Evolutionary conservation across 169 alveolate species (phyloP).

Genomic region (Plasmodium knowlesi): DNA sequence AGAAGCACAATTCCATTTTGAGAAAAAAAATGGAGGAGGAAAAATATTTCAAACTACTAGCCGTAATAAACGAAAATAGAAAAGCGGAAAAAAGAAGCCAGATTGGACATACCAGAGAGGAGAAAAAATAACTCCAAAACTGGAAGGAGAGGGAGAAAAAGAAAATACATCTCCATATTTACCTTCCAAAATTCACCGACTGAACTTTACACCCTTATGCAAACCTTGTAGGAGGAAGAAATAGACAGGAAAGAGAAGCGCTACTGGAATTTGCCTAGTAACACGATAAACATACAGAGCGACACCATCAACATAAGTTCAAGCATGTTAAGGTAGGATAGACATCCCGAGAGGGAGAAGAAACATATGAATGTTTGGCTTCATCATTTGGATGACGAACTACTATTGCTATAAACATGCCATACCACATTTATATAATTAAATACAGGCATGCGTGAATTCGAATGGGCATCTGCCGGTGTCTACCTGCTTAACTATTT

Average conservation of each 20-base stretch:
- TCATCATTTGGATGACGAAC: not conserved
- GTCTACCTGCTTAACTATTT: not conserved
- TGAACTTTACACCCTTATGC: not conserved
- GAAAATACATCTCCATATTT: not conserved
- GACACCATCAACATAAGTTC: not conserved
- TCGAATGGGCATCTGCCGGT: not conserved
- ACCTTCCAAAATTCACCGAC: not conserved
- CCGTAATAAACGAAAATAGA: constrained; percentile 31
- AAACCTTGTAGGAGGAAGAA: constrained; percentile 47
- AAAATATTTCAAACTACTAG: constrained; percentile 35
- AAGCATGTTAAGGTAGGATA: constrained; percentile 8
- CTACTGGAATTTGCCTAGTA: constrained; percentile 52
- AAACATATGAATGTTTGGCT: not conserved
- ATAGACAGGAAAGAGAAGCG: constrained; percentile 55
- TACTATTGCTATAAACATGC: not conserved
- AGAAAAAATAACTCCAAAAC: no score
- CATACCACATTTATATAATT: not conserved
- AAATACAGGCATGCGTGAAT: not conserved
- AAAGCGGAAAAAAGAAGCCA: not conserved
- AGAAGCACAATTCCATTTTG: constrained; percentile 20
- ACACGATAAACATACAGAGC: constrained; percentile 20
- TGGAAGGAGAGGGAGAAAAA: not conserved
- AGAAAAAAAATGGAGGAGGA: constrained; percentile 62
- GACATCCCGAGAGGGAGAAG: not conserved
- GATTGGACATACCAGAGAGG: no score